phyloP scores from a whole-genome alignment of 1,284 basidiomycete species.

The Microbotryomycetes sp. region DNA sequence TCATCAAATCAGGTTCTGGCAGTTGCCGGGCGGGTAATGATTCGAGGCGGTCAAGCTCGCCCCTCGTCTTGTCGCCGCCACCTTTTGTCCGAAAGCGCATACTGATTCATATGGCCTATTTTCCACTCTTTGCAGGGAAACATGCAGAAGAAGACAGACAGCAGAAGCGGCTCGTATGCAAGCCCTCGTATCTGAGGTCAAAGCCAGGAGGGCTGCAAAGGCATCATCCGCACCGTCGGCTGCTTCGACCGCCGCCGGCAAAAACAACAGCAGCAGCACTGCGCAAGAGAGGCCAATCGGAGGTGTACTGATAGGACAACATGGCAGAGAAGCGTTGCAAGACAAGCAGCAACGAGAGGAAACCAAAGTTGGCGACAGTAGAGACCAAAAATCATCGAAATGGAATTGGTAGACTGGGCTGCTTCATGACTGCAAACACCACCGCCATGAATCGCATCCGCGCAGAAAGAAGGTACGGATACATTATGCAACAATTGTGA shows the following conservation, averaged over 20 bases:
- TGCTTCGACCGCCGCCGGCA: not conserved
- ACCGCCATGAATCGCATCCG: no score
- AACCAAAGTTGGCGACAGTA: not conserved
- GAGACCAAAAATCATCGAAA: not conserved
- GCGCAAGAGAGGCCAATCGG: not conserved
- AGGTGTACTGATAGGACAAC: constrained; percentile 19
- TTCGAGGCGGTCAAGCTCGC: no score
- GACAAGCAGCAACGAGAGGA: not conserved
- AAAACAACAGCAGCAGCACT: not conserved
- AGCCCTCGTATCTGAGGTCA: constrained; percentile 25
- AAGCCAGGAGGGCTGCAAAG: constrained; percentile 15
- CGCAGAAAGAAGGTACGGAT: no score
- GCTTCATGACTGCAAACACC: no score
- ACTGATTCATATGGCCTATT: no score
- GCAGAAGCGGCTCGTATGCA: constrained; percentile 26
- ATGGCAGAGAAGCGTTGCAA: constrained; percentile 8
- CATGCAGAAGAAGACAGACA: constrained; percentile 25
- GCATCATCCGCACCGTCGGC: not conserved
- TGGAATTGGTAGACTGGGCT: not conserved
- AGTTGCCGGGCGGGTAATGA: no score
- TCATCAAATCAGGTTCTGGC: no score
- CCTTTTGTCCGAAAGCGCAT: no score
- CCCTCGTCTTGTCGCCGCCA: no score
- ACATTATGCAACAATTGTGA: no score
- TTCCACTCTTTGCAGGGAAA: constrained; percentile 24